Percentiles rank a stretch among this genome's conserved stretches.
phyloP scores from a whole-genome alignment of 495 filamentous ascomycete species.

The Articulospora tetracladia region DNA sequence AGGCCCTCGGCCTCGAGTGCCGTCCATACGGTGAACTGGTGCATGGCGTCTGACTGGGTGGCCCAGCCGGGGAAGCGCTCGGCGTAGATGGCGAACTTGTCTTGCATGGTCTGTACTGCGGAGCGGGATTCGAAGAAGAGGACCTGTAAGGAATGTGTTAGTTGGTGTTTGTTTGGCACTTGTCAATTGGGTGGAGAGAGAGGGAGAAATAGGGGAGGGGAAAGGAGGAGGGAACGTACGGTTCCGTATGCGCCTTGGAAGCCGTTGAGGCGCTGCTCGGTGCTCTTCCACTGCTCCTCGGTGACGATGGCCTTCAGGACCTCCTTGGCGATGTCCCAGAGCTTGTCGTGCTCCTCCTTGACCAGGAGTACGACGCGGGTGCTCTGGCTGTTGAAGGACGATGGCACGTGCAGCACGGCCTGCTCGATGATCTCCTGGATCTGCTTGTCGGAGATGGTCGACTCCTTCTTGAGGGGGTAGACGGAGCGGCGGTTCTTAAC shows the following conservation, averaged over 20 bases:
- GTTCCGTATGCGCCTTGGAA: conserved; percentile 58
- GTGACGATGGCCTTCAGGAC: conserved; percentile 54
- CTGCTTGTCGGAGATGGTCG: conserved; percentile 45
- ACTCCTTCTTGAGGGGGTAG: conserved; percentile 56
- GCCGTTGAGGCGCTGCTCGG: conserved; percentile 41
- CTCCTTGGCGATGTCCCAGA: conserved; percentile 55
- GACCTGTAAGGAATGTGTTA: conserved; percentile 31
- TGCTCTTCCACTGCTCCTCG: conserved; percentile 45
- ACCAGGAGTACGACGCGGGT: conserved; percentile 58
- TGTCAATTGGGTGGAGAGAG: conserved; percentile 3
- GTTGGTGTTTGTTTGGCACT: background rate
- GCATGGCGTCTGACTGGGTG: conserved; percentile 60
- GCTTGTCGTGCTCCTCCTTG: conserved; percentile 58
- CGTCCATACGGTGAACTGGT: conserved; percentile 63
- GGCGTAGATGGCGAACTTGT: conserved; percentile 51
- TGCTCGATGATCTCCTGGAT: conserved; percentile 55
- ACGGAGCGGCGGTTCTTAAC: conserved; percentile 52
- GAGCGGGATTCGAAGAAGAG: conserved; percentile 62
- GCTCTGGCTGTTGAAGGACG: conserved; percentile 64
- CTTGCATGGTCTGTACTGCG: conserved; percentile 46
- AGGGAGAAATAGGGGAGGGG: background rate
- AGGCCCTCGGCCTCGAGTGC: conserved; percentile 66
- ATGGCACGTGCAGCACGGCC: conserved; percentile 50
- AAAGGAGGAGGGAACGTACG: conserved; percentile 33
- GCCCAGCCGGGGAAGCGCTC: conserved; percentile 57